These are phyloP conservation scores for Geosmithia flava DNA, from an alignment of 2,329 filamentous ascomycete genomes.

Conservation along the genomic window DNA sequence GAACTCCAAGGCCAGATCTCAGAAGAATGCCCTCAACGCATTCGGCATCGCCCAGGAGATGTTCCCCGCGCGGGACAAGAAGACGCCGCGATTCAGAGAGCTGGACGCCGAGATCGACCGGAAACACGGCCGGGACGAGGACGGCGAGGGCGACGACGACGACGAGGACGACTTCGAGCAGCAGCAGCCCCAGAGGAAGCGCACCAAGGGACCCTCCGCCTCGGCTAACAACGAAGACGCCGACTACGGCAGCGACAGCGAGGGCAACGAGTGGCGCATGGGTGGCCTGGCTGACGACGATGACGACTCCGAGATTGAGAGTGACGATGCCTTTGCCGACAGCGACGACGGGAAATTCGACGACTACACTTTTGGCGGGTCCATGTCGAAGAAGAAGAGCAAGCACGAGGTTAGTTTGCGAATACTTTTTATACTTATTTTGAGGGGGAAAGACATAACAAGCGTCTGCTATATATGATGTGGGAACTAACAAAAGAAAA, in stretches of 20 bases:
- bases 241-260: constrained; percentile 71
- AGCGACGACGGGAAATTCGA: constrained; percentile 81
- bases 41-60: constrained; percentile 45
- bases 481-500: background rate
- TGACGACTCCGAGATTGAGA: constrained; percentile 52
- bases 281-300: constrained; percentile 46
- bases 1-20: constrained; percentile 32
- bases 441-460: background rate
- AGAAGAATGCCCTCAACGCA: constrained; percentile 40
- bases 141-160: constrained; percentile 20
- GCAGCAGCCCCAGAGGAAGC: constrained; percentile 35
- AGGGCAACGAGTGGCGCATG: constrained; percentile 75
- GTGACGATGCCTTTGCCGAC: constrained; percentile 73
- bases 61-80: constrained; percentile 32
- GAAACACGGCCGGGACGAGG: constrained; percentile 30
- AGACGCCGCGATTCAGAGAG: constrained; percentile 36
- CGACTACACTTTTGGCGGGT: constrained; percentile 49
- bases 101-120: constrained; percentile 33
- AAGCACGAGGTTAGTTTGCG: background rate
- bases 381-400: constrained; percentile 11
- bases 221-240: constrained; percentile 40
- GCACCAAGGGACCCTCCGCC: constrained; percentile 27
- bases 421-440: no score
- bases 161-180: constrained; percentile 41
- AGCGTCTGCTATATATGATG: background rate